phyloP scores from a whole-genome alignment of 306 rosid genomes.

The Albizia julibrissin region DNA sequence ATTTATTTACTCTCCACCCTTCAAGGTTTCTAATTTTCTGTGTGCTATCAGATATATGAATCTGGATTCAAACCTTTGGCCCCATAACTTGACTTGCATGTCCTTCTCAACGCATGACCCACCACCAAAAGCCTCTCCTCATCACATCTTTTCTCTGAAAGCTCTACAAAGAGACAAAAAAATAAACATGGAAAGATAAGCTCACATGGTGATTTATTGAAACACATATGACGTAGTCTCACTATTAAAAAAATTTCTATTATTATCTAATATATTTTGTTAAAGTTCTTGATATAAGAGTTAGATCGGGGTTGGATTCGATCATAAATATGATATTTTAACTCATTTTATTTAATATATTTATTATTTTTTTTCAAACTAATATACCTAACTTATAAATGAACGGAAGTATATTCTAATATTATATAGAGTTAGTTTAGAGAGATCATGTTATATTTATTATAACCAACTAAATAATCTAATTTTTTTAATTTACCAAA shows the following conservation, averaged over 20 bases:
- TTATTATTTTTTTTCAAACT: no score
- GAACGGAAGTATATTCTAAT: no score
- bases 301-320: accelerated
- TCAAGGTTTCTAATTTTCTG: not conserved
- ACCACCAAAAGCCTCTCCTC: conserved; percentile 52
- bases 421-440: no score
- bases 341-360: no score
- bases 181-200: no score
- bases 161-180: not conserved
- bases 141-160: not conserved
- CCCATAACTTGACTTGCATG: not conserved
- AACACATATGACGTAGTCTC: not conserved
- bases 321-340: no score
- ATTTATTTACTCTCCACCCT: not conserved
- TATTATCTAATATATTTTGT: no score
- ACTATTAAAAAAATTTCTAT: not conserved
- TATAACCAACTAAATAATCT: no score
- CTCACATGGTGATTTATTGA: not conserved
- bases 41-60: not conserved
- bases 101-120: conserved; percentile 43
- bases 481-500: no score
- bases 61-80: not conserved
- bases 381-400: no score
- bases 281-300: no score
- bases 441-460: no score